A percentile compares a stretch with the other conserved stretches of the same genome.
phyloP scores from a whole-genome alignment of 257 asterid species.

The Verbena officinalis region DNA sequence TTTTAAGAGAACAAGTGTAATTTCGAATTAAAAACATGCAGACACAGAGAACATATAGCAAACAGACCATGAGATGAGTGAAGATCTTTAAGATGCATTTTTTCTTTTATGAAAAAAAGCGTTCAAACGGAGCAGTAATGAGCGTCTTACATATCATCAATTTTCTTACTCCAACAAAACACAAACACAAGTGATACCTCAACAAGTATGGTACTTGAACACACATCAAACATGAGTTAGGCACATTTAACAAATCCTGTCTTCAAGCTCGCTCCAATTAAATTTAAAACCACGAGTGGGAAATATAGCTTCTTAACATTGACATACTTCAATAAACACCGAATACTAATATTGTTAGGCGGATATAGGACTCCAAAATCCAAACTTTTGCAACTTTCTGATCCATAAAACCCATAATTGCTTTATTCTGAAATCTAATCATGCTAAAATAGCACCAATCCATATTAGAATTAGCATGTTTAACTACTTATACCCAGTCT shows the following conservation, averaged over 20 bases:
- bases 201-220: neutral
- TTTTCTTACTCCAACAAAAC: neutral
- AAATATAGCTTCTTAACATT: neutral
- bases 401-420: neutral
- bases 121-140: neutral
- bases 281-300: neutral
- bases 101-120: neutral
- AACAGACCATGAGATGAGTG: neutral
- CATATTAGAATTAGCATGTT: conserved; percentile 3
- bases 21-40: too few relatives aligned
- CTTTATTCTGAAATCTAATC: conserved; percentile 2
- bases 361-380: neutral
- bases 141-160: neutral
- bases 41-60: neutral
- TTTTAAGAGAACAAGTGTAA: too few relatives aligned
- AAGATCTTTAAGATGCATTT: neutral
- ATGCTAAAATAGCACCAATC: conserved; percentile 3
- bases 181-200: conserved; percentile 1
- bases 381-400: conserved; percentile 4
- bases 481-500: conserved; percentile 1
- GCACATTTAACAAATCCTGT: neutral
- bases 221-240: neutral
- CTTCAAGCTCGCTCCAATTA: neutral
- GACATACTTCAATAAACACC: neutral
- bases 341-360: neutral